Evolutionary conservation across 148 eudicot genomes (phyloP).

Genomic region (Simmondsia chinensis): DNA sequence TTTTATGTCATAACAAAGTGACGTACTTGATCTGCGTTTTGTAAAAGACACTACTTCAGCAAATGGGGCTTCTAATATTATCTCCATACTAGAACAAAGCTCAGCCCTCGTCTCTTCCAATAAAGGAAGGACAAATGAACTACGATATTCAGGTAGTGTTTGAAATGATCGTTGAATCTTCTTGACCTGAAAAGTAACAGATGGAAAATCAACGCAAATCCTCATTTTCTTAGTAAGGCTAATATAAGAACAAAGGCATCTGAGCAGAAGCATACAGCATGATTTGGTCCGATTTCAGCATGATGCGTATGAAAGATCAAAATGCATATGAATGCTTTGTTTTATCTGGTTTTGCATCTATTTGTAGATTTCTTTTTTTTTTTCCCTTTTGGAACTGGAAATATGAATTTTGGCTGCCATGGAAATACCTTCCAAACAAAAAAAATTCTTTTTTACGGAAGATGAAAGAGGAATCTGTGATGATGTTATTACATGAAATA

Average conservation of each 20-base stretch:
- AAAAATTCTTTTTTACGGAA: too few relatives aligned
- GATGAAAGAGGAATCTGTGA: too few relatives aligned
- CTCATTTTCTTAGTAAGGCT: not conserved
- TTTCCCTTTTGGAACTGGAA: too few relatives aligned
- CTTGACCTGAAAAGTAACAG: conserved; percentile 25
- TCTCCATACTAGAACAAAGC: conserved; percentile 28
- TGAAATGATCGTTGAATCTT: conserved; percentile 26
- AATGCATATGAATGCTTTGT: not conserved
- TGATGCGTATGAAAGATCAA: not conserved
- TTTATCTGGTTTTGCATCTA: not conserved
- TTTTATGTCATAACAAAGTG: conserved; percentile 10
- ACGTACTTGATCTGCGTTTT: not conserved
- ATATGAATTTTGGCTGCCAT: too few relatives aligned
- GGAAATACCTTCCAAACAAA: too few relatives aligned
- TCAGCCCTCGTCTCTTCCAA: conserved; percentile 43
- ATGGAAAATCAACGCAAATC: not conserved
- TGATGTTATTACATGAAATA: too few relatives aligned
- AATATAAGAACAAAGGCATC: not conserved
- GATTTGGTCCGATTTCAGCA: not conserved
- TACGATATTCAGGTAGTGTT: conserved; percentile 21
- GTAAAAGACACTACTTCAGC: conserved; percentile 22
- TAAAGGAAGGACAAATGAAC: conserved; percentile 34
- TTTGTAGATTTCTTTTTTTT: too few relatives aligned
- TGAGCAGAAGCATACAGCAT: not conserved
- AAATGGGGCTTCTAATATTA: conserved; percentile 29